A percentile compares a stretch with the other conserved stretches of the same genome.
Evolutionary conservation across 164 flowering plant species (phyloP).

Genomic region (Berberis thunbergii): DNA sequence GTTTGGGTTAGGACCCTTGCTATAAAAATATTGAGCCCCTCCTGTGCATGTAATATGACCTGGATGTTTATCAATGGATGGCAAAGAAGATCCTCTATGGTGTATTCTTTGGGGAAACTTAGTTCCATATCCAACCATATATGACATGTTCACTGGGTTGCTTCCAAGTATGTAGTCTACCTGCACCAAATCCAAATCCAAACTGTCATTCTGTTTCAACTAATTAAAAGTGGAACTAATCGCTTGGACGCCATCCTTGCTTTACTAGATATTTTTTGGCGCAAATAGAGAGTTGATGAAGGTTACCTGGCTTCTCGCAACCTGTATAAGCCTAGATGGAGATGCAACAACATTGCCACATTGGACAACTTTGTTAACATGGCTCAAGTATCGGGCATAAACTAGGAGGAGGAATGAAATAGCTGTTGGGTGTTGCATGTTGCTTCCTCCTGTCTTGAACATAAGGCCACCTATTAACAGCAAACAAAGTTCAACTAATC

Average conservation of each 20-base stretch:
- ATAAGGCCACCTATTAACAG: conserved; percentile 44
- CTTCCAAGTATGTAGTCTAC: conserved; percentile 9
- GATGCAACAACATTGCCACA: conserved; percentile 26
- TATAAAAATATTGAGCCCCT: neutral
- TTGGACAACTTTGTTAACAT: conserved; percentile 10
- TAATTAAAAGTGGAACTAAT: neutral
- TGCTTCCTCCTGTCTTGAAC: conserved; percentile 38
- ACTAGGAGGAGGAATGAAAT: conserved; percentile 39
- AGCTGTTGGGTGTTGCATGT: conserved; percentile 45
- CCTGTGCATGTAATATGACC: conserved; percentile 1
- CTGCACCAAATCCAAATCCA: neutral
- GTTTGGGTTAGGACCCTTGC: neutral
- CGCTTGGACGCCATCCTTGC: neutral
- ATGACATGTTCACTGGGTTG: conserved; percentile 2
- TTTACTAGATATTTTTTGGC: neutral
- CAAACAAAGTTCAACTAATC: neutral
- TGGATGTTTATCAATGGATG: neutral
- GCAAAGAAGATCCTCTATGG: conserved; percentile 2
- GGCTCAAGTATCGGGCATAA: conserved; percentile 21
- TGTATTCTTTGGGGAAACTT: neutral
- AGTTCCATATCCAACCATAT: conserved; percentile 1
- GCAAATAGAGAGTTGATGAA: neutral
- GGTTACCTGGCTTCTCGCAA: conserved; percentile 28
- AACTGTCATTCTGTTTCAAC: neutral
- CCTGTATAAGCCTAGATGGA: conserved; percentile 25